phyloP scores from a whole-genome alignment of 805 yeast genomes.

The Candida corydali region DNA sequence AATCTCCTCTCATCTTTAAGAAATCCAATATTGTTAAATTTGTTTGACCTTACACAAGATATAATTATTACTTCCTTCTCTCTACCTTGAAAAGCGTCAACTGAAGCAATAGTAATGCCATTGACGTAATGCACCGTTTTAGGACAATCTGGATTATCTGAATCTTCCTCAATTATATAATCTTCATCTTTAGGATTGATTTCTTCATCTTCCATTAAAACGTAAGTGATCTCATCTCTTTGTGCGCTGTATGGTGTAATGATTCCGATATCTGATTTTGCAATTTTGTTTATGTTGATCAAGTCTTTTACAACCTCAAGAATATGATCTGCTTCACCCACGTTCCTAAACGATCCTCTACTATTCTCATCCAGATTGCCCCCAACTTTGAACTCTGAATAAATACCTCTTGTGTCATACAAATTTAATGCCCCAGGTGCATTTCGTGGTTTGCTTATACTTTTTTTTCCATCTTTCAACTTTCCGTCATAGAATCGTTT shows the following conservation, averaged over 20 bases:
- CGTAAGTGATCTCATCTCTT: constrained; percentile 55
- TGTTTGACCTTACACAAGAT: constrained; percentile 63
- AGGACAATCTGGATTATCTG: constrained; percentile 47
- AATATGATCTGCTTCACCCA: too few species aligned
- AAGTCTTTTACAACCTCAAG: constrained; percentile 44
- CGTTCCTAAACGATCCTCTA: too few species aligned
- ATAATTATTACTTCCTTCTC: constrained; percentile 49
- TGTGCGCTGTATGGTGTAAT: constrained; percentile 74
- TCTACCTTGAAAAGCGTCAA: constrained; percentile 39
- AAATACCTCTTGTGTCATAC: constrained; percentile 53
- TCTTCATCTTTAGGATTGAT: constrained; percentile 49
- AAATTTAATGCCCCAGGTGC: constrained; percentile 55
- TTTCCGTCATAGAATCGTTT: constrained; percentile 45
- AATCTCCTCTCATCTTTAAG: constrained; percentile 78
- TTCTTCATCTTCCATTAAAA: constrained; percentile 44
- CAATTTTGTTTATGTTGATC: constrained; percentile 50
- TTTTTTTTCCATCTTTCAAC: constrained; percentile 56
- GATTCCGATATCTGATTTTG: constrained; percentile 50
- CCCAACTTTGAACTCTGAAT: constrained; percentile 46
- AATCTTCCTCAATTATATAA: constrained; percentile 50
- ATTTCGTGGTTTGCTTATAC: constrained; percentile 42
- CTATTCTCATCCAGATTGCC: constrained; percentile 41
- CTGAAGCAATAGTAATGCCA: constrained; percentile 36
- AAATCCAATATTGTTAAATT: constrained; percentile 70
- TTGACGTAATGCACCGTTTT: constrained; percentile 45